Conservation (phyloP, 495 filamentous ascomycete genomes). For the Daldinia grandis region DNA sequence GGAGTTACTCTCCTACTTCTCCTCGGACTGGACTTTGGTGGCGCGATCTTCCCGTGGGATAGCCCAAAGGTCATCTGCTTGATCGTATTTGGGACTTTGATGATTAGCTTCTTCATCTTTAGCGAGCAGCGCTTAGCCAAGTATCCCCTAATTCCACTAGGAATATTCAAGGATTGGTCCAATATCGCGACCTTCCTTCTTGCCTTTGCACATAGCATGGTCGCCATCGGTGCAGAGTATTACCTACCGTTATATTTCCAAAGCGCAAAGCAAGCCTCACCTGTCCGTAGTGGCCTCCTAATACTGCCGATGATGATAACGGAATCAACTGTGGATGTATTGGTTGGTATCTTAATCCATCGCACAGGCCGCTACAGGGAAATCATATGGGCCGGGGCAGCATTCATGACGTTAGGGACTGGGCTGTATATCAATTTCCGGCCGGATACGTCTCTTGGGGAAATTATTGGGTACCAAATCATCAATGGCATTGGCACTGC, state of each 20-base stretch:
- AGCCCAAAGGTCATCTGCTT: slow-evolving; percentile 75
- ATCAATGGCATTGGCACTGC: slow-evolving; percentile 62
- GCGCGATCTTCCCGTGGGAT: slow-evolving; percentile 70
- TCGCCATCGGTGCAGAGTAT: slow-evolving; percentile 61
- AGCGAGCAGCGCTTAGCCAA: slow-evolving; percentile 71
- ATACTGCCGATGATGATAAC: slow-evolving; percentile 68
- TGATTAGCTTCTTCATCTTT: slow-evolving; percentile 65
- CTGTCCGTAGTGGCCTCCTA: slow-evolving; percentile 76
- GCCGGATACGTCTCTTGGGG: slow-evolving; percentile 53
- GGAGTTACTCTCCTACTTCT: slow-evolving; percentile 74
- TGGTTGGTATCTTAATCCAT: slow-evolving; percentile 64
- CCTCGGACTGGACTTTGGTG: slow-evolving; percentile 77
- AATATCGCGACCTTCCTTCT: slow-evolving; percentile 62
- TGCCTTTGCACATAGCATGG: slow-evolving; percentile 65
- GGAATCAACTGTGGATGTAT: slow-evolving; percentile 59
- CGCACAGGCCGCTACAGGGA: slow-evolving; percentile 67
- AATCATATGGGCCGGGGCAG: slow-evolving; percentile 59
- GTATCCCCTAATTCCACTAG: slow-evolving; percentile 74
- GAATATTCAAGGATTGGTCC: slow-evolving; percentile 65
- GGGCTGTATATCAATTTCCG: slow-evolving; percentile 64
- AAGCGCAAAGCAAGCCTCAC: slow-evolving; percentile 72
- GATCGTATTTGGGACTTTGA: slow-evolving; percentile 69
- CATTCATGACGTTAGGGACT: slow-evolving; percentile 62
- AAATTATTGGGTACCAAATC: slow-evolving; percentile 63
- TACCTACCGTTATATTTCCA: slow-evolving; percentile 78